Base-by-base conservation (phyloP, 2,329 filamentous ascomycete genomes). In the Eurotiales sp. region DNA sequence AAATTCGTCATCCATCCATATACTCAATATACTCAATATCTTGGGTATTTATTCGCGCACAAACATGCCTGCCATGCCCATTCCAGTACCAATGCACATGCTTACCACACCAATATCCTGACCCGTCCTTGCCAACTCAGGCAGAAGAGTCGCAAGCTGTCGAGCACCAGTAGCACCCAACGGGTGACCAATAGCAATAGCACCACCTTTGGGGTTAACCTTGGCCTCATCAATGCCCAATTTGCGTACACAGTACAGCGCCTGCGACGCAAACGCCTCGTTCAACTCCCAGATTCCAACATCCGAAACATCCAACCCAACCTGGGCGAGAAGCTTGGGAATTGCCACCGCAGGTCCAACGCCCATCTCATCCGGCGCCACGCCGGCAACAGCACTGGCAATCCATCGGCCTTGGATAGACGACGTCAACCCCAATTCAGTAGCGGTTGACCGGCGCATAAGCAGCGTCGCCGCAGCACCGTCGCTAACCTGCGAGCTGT, bases 251-350 rank as follows among this genome's bases (percentile, higher is more conserved):
- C 86, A 91, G 72, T 95, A 81, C 47, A 85, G 63, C 34, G 81
- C 80, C 63, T 85, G 82, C 44, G 75, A 79, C 4, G 81, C 82
- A 65, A 85, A 85, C 12, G 82, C 82, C 79, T 96, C 91, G 69
- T 96, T 96, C 70, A 96, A 87, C 76, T 96, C 91, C 90, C 90
- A 96, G 8, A 93, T 76, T 30, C 85, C 80, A 0, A 97, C 82
- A 52, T 96, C 89, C 2, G 77, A 75, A 11, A 75, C 84, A 39
- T 72, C 65, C 12, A 96, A 67, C 0, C 85, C 88, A 1, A 86
- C 80, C 55, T 82, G 81, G 15, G 75, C 68, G n/a, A 96, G 77
- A 17, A 96, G 77, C 66, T 86, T 87, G 6, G 91, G 91, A 47
- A 96, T 92, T 0, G 89, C 91, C 23, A 95, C 65, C 0, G 90